Percentiles rank a stretch among this genome's conserved stretches.
phyloP scores from a whole-genome alignment of 73 alveolate species.

The Paramecium caudatum region DNA sequence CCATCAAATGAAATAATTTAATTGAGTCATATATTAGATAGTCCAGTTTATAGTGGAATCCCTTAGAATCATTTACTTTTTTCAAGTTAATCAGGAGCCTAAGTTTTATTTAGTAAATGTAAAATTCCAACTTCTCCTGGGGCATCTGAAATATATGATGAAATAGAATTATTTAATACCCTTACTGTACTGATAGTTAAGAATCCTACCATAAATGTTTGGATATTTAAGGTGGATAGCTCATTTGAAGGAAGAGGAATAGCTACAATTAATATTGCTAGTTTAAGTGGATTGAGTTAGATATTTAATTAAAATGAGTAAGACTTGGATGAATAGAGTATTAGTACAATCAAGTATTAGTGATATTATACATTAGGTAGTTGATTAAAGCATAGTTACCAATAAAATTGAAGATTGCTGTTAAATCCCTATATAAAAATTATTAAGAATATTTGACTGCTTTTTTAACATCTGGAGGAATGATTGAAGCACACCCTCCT shows the following conservation, averaged over 20 bases:
- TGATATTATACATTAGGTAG: neutral
- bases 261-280: constrained; percentile 23
- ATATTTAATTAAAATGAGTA: neutral
- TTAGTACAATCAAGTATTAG: neutral
- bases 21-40: constrained; percentile 19
- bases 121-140: constrained; percentile 33
- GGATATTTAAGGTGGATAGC: constrained; percentile 56
- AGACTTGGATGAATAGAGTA: constrained; percentile 55
- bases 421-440: constrained; percentile 17
- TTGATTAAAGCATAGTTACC: constrained; percentile 31
- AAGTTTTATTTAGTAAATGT: neutral
- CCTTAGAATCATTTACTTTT: constrained; percentile 32
- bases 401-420: constrained; percentile 46
- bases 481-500: constrained; percentile 36
- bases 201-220: neutral
- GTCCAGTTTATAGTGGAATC: constrained; percentile 36
- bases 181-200: constrained; percentile 57
- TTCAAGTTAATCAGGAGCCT: constrained; percentile 60
- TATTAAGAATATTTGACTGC: constrained; percentile 46
- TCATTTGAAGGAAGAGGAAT: constrained; percentile 52
- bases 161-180: constrained; percentile 30
- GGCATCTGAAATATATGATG: constrained; percentile 69
- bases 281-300: constrained; percentile 28
- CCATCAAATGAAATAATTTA: constrained; percentile 22
- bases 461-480: constrained; percentile 22